These are phyloP conservation scores for Fulvia fulva DNA, from an alignment of 2,329 filamentous ascomycete genomes.

Conservation along the genomic window DNA sequence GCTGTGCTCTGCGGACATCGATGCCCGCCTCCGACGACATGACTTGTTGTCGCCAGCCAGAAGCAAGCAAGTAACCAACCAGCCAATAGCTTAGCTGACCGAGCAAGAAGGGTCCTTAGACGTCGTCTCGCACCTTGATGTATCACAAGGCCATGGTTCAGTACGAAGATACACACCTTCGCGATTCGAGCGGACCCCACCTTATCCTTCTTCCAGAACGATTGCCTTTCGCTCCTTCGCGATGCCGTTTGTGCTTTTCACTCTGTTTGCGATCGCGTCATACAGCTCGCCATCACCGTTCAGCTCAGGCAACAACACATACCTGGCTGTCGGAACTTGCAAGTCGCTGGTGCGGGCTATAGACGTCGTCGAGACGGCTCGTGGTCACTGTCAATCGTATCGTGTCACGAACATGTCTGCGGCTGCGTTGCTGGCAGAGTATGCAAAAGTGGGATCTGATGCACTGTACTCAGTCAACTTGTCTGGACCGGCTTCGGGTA, in stretches of 20 bases:
- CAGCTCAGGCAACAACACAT: not conserved
- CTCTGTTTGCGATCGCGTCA: conserved; percentile 1
- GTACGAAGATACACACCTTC: too few relatives aligned
- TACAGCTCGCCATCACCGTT: not conserved
- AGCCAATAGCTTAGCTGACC: not conserved
- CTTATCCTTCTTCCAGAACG: conserved; percentile 18
- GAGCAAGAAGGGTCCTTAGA: not conserved
- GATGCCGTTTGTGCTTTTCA: conserved; percentile 3
- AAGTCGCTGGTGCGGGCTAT: conserved; percentile 64
- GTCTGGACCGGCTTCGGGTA: conserved; percentile 65
- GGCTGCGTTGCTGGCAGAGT: conserved; percentile 38
- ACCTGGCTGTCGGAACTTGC: conserved; percentile 16
- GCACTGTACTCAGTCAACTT: conserved; percentile 70
- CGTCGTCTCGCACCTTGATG: not conserved
- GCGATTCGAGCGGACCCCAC: not conserved
- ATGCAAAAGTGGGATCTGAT: conserved; percentile 72
- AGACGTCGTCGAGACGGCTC: conserved; percentile 79
- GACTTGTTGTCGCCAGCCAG: not conserved
- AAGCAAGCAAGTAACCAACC: not conserved
- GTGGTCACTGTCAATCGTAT: conserved; percentile 77
- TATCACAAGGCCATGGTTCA: not conserved
- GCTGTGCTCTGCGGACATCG: not conserved
- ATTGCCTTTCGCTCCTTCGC: conserved; percentile 26
- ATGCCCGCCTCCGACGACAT: not conserved
- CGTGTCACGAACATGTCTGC: conserved; percentile 59